Conservation (phyloP, 495 filamentous ascomycete species). For the Penicillium macrosclerotiorum region DNA sequence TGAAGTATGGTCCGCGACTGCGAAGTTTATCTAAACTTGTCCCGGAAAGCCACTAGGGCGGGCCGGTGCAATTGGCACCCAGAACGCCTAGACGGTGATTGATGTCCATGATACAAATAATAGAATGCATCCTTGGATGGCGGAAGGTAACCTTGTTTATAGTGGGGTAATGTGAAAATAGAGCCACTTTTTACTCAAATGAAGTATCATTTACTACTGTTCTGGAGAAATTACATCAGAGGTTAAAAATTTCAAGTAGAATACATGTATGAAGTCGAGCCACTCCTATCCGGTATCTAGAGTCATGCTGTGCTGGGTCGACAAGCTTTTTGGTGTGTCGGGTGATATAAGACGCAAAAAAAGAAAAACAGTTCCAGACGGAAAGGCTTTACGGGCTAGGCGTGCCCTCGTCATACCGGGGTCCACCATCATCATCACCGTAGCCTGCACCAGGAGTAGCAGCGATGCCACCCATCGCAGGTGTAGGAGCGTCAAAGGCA, state of each 20-base stretch:
- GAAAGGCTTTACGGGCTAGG: slow-evolving; percentile 41
- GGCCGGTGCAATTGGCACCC: too few relatives aligned
- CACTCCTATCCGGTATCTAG: slow-evolving; percentile 18
- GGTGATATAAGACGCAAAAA: slow-evolving; percentile 4
- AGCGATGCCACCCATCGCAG: slow-evolving; percentile 64
- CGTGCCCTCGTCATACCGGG: slow-evolving; percentile 55
- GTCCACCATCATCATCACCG: slow-evolving; percentile 56
- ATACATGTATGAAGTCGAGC: slow-evolving; percentile 24
- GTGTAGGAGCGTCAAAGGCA: slow-evolving; percentile 71
- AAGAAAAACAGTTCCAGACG: too few relatives aligned
- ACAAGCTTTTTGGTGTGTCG: slow-evolving; percentile 10
- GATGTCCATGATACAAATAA: background rate
- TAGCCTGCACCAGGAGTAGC: slow-evolving; percentile 74
- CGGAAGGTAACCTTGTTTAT: too few relatives aligned
- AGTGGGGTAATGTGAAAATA: background rate
- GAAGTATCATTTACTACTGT: slow-evolving; percentile 15
- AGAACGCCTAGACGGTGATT: too few relatives aligned
- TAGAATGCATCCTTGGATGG: background rate
- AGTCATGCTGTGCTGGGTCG: slow-evolving; percentile 2
- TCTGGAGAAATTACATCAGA: slow-evolving; percentile 20
- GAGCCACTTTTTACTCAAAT: background rate
- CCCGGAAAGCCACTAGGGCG: background rate
- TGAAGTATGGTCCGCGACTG: slow-evolving; percentile 30
- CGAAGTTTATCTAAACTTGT: slow-evolving; percentile 28
- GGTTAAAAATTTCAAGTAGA: slow-evolving; percentile 23